Percentiles rank a stretch among this genome's conserved stretches.
Evolutionary conservation across 148 eudicot genomes (phyloP).

Genomic region (Vaccinium vitisidaea): DNA sequence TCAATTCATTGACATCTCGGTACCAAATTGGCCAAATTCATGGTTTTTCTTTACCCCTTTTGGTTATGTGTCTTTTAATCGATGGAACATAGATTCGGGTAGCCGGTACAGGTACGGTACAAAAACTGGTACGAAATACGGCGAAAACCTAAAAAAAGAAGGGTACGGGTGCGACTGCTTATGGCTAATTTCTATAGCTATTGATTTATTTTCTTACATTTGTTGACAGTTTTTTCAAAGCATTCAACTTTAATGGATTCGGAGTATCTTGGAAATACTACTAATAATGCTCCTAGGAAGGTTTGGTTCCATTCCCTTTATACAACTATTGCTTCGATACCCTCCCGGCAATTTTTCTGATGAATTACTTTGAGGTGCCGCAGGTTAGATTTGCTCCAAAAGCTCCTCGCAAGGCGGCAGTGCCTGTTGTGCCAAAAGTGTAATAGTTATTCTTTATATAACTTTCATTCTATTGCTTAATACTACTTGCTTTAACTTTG

Average conservation of each 20-base stretch:
- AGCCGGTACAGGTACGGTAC: no score
- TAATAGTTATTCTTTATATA: slow-evolving; percentile 22
- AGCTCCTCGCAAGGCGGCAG: slow-evolving; percentile 42
- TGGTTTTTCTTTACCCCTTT: no score
- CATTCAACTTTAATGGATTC: slow-evolving; percentile 35
- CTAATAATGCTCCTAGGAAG: slow-evolving; percentile 38
- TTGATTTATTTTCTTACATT: background rate
- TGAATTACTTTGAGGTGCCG: slow-evolving; percentile 16
- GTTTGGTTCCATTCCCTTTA: slow-evolving; percentile 19
- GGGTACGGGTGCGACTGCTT: no score
- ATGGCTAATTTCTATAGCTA: background rate
- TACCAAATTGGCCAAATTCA: no score
- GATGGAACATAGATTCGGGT: no score
- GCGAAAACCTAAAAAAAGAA: no score
- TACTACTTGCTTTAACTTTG: slow-evolving; percentile 7
- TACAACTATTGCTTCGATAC: background rate
- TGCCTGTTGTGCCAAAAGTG: slow-evolving; percentile 55
- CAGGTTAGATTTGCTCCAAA: slow-evolving; percentile 78
- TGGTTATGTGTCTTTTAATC: no score
- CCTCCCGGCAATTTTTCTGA: background rate
- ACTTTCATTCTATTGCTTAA: background rate
- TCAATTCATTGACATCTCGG: no score
- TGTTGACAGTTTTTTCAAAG: slow-evolving; percentile 8
- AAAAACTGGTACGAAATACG: no score
- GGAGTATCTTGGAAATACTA: slow-evolving; percentile 17